Evolutionary conservation across 139 green algal genomes (phyloP).

Genomic region (Closterium sp.): DNA sequence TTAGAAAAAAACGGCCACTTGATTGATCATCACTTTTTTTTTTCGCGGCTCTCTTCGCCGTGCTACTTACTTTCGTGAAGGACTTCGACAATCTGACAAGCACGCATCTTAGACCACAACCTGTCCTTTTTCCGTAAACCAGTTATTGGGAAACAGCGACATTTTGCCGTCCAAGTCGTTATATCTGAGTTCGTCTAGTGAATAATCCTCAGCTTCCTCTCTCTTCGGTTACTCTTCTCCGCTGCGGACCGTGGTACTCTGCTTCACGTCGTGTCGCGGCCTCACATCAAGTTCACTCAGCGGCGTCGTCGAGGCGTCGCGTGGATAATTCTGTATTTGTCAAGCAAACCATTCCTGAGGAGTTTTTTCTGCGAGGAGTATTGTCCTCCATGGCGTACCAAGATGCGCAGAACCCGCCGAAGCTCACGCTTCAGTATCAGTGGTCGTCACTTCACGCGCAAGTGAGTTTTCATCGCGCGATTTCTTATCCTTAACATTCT

Average conservation of each 20-base stretch:
- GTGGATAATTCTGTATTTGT: background rate
- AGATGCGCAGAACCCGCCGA: background rate
- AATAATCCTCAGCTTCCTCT: background rate
- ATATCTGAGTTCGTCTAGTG: background rate
- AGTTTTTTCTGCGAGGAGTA: background rate
- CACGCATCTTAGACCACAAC: background rate
- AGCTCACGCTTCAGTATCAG: background rate
- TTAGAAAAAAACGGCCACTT: background rate
- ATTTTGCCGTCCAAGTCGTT: background rate
- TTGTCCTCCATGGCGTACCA: background rate
- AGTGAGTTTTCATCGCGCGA: background rate
- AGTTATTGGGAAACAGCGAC: background rate
- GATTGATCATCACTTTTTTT: background rate
- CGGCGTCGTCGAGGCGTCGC: background rate
- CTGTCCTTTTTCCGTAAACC: background rate
- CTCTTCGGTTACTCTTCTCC: background rate
- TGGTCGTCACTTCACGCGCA: background rate
- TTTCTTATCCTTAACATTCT: background rate
- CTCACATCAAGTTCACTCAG: background rate
- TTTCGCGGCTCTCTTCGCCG: background rate
- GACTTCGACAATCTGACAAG: background rate
- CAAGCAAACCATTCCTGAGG: background rate
- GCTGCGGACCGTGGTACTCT: background rate
- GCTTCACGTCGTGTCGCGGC: background rate
- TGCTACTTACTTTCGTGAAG: background rate